Evolutionary conservation across 345 rosid species (phyloP).

Genomic region (Populus tremula): DNA sequence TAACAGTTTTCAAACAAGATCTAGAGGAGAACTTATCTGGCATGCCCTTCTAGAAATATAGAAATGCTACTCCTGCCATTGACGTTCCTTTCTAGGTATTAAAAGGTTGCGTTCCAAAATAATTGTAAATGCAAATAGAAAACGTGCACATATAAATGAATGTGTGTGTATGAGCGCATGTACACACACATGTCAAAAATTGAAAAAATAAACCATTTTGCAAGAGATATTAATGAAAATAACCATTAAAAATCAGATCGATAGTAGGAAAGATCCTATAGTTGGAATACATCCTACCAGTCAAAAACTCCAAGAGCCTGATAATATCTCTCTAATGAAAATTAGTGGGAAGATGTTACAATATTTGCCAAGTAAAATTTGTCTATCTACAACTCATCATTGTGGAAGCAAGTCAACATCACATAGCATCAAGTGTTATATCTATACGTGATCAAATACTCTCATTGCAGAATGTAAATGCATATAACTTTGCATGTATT

Average conservation of each 20-base stretch:
- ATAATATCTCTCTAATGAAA: neutral
- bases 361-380: neutral
- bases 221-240: neutral
- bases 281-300: neutral
- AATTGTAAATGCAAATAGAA: neutral
- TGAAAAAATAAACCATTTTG: neutral
- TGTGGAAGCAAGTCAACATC: neutral
- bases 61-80: neutral
- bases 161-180: neutral
- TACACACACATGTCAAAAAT: neutral
- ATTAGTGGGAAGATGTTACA: neutral
- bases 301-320: neutral
- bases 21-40: neutral
- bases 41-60: neutral
- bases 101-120: neutral
- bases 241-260: neutral
- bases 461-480: neutral
- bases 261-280: neutral
- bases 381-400: neutral
- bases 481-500: neutral
- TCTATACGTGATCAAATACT: neutral
- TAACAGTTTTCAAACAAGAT: neutral
- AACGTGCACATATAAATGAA: neutral
- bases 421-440: neutral
- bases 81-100: neutral